Percentiles rank a stretch among this genome's conserved stretches.
Conservation (phyloP, 305 asterid genomes). For the Solanum aculeatissimum region DNA sequence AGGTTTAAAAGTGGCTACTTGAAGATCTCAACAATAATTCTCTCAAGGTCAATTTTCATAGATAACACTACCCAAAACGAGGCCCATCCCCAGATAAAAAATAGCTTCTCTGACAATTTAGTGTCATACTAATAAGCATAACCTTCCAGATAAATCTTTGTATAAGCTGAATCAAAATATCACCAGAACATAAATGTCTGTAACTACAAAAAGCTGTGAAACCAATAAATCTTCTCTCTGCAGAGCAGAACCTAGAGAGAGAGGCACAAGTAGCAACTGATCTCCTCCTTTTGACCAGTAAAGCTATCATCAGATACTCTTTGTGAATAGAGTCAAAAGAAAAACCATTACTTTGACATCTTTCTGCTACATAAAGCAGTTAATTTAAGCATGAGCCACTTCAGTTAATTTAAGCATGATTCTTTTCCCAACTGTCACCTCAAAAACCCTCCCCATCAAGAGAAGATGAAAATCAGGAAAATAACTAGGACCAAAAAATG, state of each 20-base stretch:
- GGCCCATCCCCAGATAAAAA: not conserved
- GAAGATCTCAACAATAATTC: not conserved
- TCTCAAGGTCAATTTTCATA: not conserved
- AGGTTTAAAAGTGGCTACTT: not conserved
- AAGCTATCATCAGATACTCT: not conserved
- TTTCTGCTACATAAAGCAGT: not conserved
- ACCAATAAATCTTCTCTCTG: not conserved
- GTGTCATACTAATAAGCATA: not conserved
- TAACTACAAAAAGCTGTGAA: not conserved
- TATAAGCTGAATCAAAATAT: not conserved
- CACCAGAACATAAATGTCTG: not conserved
- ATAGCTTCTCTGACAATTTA: not conserved
- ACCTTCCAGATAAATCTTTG: not conserved
- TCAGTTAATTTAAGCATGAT: not conserved
- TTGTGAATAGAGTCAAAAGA: not conserved
- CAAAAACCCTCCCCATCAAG: not conserved
- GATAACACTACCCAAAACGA: not conserved
- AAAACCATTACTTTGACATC: not conserved
- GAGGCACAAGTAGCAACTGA: not conserved
- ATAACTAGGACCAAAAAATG: not conserved
- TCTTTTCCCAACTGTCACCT: not conserved
- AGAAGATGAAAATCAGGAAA: not conserved
- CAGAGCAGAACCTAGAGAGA: not conserved
- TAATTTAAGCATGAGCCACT: not conserved
- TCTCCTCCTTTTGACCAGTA: not conserved